These are phyloP conservation scores for Xenoacremonium recifei DNA, from an alignment of 2,329 filamentous ascomycete species.

Conservation along the genomic window DNA sequence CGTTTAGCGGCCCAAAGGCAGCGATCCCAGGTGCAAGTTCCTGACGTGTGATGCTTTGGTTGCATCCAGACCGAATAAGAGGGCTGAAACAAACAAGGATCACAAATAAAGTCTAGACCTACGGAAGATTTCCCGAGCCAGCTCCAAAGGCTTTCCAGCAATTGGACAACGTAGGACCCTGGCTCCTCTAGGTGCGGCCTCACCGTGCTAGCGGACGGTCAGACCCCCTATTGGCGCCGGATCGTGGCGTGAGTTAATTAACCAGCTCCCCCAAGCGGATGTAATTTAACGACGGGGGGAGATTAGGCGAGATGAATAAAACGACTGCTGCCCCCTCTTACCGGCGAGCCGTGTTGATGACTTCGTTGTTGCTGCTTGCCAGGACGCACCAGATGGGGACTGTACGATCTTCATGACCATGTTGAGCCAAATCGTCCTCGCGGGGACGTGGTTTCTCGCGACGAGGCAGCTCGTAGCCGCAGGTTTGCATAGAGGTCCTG, in stretches of 20 bases:
- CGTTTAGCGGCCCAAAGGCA: no score
- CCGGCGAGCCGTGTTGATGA: neutral
- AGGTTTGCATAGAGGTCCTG: constrained; percentile 19
- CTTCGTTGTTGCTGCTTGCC: constrained; percentile 2
- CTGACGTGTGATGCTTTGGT: no score
- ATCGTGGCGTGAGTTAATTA: constrained; percentile 22
- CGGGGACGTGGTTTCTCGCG: constrained; percentile 22
- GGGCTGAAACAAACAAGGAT: no score
- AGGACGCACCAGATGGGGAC: constrained; percentile 17
- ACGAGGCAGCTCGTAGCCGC: constrained; percentile 18
- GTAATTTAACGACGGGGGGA: constrained; percentile 12
- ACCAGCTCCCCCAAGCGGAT: constrained; percentile 7
- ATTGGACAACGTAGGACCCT: neutral
- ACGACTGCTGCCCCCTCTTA: constrained; percentile 7
- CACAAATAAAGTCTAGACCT: neutral
- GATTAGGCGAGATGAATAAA: constrained; percentile 25
- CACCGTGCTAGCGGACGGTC: neutral
- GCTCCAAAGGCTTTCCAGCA: neutral
- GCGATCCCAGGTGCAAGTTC: no score
- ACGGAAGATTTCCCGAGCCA: neutral
- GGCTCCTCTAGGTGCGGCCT: neutral
- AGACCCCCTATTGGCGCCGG: constrained; percentile 16
- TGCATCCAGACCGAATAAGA: no score
- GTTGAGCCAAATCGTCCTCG: constrained; percentile 21
- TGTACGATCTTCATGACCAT: constrained; percentile 21